Evolutionary conservation across 2,329 filamentous ascomycete species (phyloP), one percentile per base, ranked within the genome.

Genomic region (Phaeosphaeria sp.): DNA sequence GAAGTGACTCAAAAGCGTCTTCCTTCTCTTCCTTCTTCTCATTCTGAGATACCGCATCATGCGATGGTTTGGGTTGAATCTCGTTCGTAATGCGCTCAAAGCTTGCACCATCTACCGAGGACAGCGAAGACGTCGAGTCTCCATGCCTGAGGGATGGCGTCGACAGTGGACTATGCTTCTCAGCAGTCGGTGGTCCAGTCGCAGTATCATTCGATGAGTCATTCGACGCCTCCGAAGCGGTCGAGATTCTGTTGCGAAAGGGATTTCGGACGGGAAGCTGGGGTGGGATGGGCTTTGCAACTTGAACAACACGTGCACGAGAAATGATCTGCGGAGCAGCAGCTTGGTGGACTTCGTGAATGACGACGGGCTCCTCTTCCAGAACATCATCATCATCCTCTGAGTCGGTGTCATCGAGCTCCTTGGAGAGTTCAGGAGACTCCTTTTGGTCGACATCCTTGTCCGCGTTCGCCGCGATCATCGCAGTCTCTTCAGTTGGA

Each of bases 251-350:
- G 53, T 72, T 77, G 42, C 81, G 79, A 58, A 88, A 88, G 0
- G 92, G 90, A 71, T 90, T 96, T 48, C 93, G 84, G 2, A 87
- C 84, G 1, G 93, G 93, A 13, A 97, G 84, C 9, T 90, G 88
- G 1, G 93, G 93, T 0, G 92, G 87, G 1, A 89, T 78, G 36
- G 92, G 86, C 78, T 94, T 96, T 13, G 91, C 88, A 57, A 97
- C 96, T 46, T 87, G 93, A 25, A 97, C 91, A 50, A 97, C 82
- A 50, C 90, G 89, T 22, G 92, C 91, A 71, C 91, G 90, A 41
- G 87, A 89, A 55, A 93, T 87, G 54, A 87, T 84, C 53, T 90
- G 87, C 1, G 90, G 87, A 2, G 85, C 84, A 48, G 87, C 80
- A 44, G 86, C 82, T 42, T 87, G 84, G 52, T 87, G 84, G 6